Evolutionary conservation across 2,329 filamentous ascomycete species (phyloP).

Genomic region (Penicillium sp.): DNA sequence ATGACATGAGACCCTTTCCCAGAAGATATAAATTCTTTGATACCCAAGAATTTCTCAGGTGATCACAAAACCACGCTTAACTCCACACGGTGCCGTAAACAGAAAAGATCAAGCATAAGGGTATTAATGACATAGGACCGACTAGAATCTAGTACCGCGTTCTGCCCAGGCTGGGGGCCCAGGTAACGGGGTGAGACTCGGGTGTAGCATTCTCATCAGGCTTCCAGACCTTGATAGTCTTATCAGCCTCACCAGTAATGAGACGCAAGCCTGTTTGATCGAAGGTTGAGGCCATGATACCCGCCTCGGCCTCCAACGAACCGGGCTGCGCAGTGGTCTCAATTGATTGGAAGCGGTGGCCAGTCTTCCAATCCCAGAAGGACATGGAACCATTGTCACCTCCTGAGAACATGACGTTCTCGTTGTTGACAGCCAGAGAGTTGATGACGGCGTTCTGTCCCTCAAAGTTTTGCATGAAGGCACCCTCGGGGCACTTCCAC

Average conservation of each 20-base stretch:
- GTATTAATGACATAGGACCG: constrained; percentile 21
- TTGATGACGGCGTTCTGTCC: constrained; percentile 97
- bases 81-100: constrained; percentile 31
- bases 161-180: constrained; percentile 78
- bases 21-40: constrained; percentile 6
- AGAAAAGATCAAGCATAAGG: constrained; percentile 22
- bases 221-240: constrained; percentile 99
- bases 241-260: constrained; percentile 94
- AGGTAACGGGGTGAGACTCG: constrained; percentile 87
- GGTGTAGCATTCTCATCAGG: constrained; percentile 87
- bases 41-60: constrained; percentile 1
- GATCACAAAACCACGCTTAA: constrained; percentile 28
- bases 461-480: constrained; percentile 99
- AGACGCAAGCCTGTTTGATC: constrained; percentile 84
- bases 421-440: constrained; percentile 86
- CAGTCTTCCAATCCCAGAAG: constrained; percentile 99
- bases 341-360: constrained; percentile 83
- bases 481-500: constrained; percentile 97
- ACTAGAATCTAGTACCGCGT: constrained; percentile 64
- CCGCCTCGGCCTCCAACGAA: constrained; percentile 88
- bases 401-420: constrained; percentile 92
- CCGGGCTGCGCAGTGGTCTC: constrained; percentile 94
- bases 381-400: constrained; percentile 94
- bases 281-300: constrained; percentile 91
- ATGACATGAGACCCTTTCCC: constrained; percentile 1